Percentiles rank a stretch among this genome's conserved stretches.
phyloP scores from a whole-genome alignment of 352 stramenopile species.

The Globisporangium uncinulatum region DNA sequence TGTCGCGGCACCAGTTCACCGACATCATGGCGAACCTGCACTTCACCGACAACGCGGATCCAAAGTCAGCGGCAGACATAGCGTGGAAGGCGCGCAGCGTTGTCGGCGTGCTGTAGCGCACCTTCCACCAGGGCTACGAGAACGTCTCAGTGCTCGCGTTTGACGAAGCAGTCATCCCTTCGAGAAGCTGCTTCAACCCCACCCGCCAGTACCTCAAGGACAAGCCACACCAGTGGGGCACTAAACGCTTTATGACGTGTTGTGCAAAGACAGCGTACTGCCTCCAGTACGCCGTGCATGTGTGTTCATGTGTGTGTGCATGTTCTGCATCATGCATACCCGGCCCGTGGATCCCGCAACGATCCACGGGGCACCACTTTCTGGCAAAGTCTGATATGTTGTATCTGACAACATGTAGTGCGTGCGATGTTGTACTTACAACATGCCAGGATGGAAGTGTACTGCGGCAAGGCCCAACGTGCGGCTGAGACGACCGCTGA shows the following conservation, averaged over 20 bases:
- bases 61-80: background rate
- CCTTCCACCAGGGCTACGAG: background rate
- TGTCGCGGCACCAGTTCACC: constrained; percentile 1
- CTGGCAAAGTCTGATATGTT: background rate
- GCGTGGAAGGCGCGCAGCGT: constrained; percentile 7
- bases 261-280: background rate
- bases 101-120: constrained; percentile 1
- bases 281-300: background rate
- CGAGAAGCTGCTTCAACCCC: background rate
- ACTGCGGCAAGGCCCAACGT: background rate
- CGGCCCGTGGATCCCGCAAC: too few relatives aligned
- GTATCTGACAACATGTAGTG: background rate
- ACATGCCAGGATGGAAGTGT: background rate
- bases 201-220: background rate
- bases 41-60: constrained; percentile 4
- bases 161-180: background rate
- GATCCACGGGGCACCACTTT: background rate
- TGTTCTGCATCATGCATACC: background rate
- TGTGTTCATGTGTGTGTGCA: background rate
- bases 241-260: background rate
- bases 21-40: constrained; percentile 3
- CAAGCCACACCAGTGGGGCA: background rate
- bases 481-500: background rate
- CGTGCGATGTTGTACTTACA: background rate
- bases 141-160: background rate